A percentile compares a stretch with the other conserved stretches of the same genome.
phyloP scores from a whole-genome alignment of 306 rosid species.

The Trifolium subterraneum region DNA sequence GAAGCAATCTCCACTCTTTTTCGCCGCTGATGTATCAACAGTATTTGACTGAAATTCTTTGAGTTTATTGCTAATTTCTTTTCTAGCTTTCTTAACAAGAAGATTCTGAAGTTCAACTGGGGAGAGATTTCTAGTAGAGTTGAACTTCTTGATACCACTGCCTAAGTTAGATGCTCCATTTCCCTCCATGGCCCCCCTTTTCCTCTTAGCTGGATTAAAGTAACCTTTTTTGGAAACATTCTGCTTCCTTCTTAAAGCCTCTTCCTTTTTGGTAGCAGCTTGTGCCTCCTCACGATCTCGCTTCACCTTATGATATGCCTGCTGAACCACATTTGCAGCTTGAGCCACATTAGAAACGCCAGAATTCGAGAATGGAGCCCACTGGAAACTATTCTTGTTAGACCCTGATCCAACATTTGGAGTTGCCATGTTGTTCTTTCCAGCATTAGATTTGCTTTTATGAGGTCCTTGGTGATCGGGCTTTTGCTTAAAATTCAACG shows the following conservation, averaged over 20 bases:
- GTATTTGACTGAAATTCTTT: constrained; percentile 49
- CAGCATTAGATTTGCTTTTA: constrained; percentile 50
- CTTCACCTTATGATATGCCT: constrained; percentile 89
- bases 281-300: constrained; percentile 91
- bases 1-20: constrained; percentile 38
- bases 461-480: constrained; percentile 46
- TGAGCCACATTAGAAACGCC: constrained; percentile 78
- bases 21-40: constrained; percentile 35
- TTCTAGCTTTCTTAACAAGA: constrained; percentile 67
- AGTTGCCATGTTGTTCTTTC: constrained; percentile 49
- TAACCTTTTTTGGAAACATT: constrained; percentile 61
- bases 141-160: constrained; percentile 34
- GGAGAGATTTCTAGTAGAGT: constrained; percentile 36
- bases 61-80: constrained; percentile 63
- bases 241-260: constrained; percentile 57
- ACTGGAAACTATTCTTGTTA: constrained; percentile 60
- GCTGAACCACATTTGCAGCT: constrained; percentile 91
- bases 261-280: constrained; percentile 72
- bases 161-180: constrained; percentile 46
- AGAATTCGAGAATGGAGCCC: constrained; percentile 77
- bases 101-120: constrained; percentile 51
- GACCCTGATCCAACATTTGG: constrained; percentile 56
- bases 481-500: constrained; percentile 59
- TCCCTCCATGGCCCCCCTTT: constrained; percentile 59
- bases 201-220: constrained; percentile 66